Evolutionary conservation across 1,284 basidiomycete species (phyloP), one percentile per base, ranked within the genome.

Genomic region (Mrakiaceae sp.): DNA sequence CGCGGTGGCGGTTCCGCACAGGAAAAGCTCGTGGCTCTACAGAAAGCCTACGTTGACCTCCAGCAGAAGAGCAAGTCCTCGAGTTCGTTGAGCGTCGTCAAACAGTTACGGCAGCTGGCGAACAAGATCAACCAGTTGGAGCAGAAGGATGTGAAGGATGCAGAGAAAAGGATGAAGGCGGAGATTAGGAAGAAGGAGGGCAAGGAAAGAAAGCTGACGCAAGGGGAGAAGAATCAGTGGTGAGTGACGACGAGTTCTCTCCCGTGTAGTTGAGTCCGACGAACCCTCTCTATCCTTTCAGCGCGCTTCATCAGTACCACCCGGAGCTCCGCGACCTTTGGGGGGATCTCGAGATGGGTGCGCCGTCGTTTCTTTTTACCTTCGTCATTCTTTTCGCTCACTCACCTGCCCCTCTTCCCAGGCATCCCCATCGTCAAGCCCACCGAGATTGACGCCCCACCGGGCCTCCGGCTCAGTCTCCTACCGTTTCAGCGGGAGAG

Each of bases 401-500:
- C 10, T 55, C 16, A 9, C 39, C 39, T 27, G 14, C 27, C 27
- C 11, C 10, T 55, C 16, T n/a, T 12, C 52, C 2, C 16, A 56
- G 82, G 78, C 16, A 81, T 89, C 60, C 80, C 82, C 8, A 77
- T 87, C 53, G 78, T 85, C 66, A 77, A 81, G 57, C 91, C 93
- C 1, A 77, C 83, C 66, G 82, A 83, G 70, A 88, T 85, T 59
- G 82, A 83, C 56, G 93, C 95, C 68, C 94, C 96, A 3, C 77
- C 78, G 1, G 86, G 86, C 8, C 79, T 98, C 67, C 93, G 90
- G 74, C 76, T 81, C 66, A 67, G 76, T 56, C 74, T 84, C 0
- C 73, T 84, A n/a, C 82, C 82, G 0, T 84, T 84, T 77, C 95
- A 98, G 75, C 84, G 84, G 67, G 96, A 98, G 77, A 92, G 90